phyloP scores from a whole-genome alignment of 164 flowering plant species.

The Umbilicus rupestris region DNA sequence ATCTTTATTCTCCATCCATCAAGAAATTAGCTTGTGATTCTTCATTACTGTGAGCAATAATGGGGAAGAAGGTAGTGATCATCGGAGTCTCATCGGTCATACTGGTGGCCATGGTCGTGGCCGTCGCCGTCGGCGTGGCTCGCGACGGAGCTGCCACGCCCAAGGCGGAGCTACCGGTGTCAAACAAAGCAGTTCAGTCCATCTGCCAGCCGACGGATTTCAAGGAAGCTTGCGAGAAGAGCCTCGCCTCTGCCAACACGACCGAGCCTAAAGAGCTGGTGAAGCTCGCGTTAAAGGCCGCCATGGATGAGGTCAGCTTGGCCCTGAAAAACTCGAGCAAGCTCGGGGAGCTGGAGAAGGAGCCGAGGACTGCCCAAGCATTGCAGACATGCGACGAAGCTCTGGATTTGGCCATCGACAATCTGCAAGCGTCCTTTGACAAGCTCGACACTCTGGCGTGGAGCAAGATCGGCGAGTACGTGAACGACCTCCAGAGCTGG shows the following conservation, averaged over 20 bases:
- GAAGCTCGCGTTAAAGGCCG: slow-evolving; percentile 21
- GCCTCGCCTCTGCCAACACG: slow-evolving; percentile 13
- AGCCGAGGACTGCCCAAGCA: slow-evolving; percentile 18
- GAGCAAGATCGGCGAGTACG: neutral
- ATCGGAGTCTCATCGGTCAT: neutral
- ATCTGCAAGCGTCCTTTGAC: neutral
- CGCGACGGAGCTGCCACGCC: neutral
- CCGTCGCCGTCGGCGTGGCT: neutral
- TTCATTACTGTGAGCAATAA: neutral
- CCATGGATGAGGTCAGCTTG: slow-evolving; percentile 14
- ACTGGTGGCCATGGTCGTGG: slow-evolving; percentile 4
- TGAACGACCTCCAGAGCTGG: slow-evolving; percentile 9
- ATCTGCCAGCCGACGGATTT: slow-evolving; percentile 47
- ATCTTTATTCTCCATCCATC: slow-evolving; percentile 5
- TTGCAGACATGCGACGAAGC: slow-evolving; percentile 27
- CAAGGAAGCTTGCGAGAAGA: slow-evolving; percentile 27
- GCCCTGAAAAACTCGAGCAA: slow-evolving; percentile 22
- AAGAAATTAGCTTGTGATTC: neutral
- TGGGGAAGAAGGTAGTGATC: slow-evolving; percentile 1
- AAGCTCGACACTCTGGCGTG: slow-evolving; percentile 12
- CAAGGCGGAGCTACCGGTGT: slow-evolving; percentile 12
- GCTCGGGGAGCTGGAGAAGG: slow-evolving; percentile 25
- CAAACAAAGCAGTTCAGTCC: slow-evolving; percentile 32
- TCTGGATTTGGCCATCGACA: slow-evolving; percentile 12
- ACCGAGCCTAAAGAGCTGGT: slow-evolving; percentile 42